Evolutionary conservation across 2,329 filamentous ascomycete species (phyloP).

Genomic region (Macroventuria anomochaeta): DNA sequence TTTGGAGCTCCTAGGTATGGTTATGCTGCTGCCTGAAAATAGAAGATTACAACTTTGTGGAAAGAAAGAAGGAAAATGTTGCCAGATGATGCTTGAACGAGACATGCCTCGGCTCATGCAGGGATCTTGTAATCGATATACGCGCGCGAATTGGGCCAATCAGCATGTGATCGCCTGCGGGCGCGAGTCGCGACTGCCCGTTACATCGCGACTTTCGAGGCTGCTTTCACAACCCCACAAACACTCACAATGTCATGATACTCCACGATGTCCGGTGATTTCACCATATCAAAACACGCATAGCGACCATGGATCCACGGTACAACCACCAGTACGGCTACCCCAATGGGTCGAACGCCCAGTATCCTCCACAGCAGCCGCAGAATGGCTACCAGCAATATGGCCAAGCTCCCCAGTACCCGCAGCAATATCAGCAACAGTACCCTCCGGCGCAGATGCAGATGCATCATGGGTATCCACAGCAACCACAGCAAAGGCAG

Average conservation of each 20-base stretch:
- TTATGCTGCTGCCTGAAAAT: background rate
- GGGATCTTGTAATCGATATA: background rate
- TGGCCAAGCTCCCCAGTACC: conserved; percentile 32
- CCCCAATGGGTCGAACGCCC: conserved; percentile 37
- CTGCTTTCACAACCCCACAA: conserved; percentile 20
- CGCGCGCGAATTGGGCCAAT: conserved; percentile 21
- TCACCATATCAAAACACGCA: background rate
- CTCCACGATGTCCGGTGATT: conserved; percentile 24
- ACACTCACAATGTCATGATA: conserved; percentile 27
- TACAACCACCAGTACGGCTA: conserved; percentile 45
- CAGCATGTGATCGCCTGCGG: conserved; percentile 11
- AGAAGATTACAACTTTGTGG: background rate
- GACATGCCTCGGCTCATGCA: conserved; percentile 9
- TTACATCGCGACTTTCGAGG: conserved; percentile 15
- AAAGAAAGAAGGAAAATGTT: conserved; percentile 4
- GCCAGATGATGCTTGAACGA: background rate
- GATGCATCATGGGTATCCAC: conserved; percentile 32
- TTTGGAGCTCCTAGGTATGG: background rate
- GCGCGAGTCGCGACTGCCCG: conserved; percentile 9
- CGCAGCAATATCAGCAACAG: conserved; percentile 30
- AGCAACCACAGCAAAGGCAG: conserved; percentile 23
- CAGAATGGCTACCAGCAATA: conserved; percentile 40
- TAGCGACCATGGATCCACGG: conserved; percentile 40
- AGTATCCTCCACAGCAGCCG: conserved; percentile 35
- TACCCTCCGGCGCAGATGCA: conserved; percentile 31